phyloP scores from a whole-genome alignment of 2,329 filamentous ascomycete genomes.

The Aquanectria penicillioides region DNA sequence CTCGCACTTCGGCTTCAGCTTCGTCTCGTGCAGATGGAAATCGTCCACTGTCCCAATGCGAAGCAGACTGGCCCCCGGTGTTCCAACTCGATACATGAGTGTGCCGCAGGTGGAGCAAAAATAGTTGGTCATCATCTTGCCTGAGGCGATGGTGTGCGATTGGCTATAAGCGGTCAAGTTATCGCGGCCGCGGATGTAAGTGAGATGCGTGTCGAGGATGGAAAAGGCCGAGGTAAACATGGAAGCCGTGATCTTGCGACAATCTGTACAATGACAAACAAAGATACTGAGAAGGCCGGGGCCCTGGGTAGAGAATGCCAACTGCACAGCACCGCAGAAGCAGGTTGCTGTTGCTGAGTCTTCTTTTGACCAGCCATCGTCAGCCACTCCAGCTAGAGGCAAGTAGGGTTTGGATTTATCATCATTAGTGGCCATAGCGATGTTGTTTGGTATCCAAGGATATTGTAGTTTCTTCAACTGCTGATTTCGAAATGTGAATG shows the following conservation, averaged over 20 bases:
- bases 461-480: background rate
- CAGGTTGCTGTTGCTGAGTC: slow-evolving; percentile 66
- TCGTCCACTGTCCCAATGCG: slow-evolving; percentile 72
- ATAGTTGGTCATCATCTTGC: slow-evolving; percentile 66
- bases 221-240: slow-evolving; percentile 71
- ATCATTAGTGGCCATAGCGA: background rate
- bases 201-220: slow-evolving; percentile 55
- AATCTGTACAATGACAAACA: slow-evolving; percentile 70
- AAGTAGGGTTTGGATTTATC: slow-evolving; percentile 33
- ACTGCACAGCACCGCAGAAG: slow-evolving; percentile 65
- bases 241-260: slow-evolving; percentile 69
- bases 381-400: slow-evolving; percentile 48
- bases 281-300: slow-evolving; percentile 60
- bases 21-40: slow-evolving; percentile 65
- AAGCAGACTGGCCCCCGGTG: slow-evolving; percentile 58
- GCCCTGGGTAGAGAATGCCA: slow-evolving; percentile 58
- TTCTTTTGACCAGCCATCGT: slow-evolving; percentile 57
- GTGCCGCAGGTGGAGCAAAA: slow-evolving; percentile 70
- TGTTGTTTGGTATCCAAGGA: background rate
- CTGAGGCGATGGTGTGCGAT: slow-evolving; percentile 55
- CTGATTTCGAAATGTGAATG: background rate
- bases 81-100: slow-evolving; percentile 66
- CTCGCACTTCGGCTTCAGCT: slow-evolving; percentile 63
- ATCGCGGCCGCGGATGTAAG: slow-evolving; percentile 61
- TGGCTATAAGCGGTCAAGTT: slow-evolving; percentile 59